Conservation (phyloP, 768 basidiomycete species). For the Xerocomellus amylosporus region DNA sequence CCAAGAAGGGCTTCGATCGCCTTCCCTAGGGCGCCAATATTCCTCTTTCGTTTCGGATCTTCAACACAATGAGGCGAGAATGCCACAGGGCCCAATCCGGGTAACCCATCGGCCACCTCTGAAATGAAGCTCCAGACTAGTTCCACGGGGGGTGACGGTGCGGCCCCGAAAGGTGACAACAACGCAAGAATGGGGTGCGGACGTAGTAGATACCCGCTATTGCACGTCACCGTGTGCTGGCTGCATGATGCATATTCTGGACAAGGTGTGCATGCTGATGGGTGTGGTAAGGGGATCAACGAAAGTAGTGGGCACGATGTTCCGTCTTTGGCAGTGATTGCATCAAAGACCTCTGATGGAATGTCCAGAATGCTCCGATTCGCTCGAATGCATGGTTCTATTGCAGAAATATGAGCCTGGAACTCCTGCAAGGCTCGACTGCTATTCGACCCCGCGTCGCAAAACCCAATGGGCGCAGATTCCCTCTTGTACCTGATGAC, state of each 20-base stretch:
- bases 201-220: conserved; percentile 62
- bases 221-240: conserved; percentile 57
- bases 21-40: conserved; percentile 74
- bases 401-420: conserved; percentile 43
- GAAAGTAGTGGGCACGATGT: conserved; percentile 53
- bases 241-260: conserved; percentile 67
- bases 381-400: conserved; percentile 55
- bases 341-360: conserved; percentile 26
- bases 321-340: conserved; percentile 30
- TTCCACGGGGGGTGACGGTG: conserved; percentile 39
- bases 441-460: conserved; percentile 59
- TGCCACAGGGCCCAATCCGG: conserved; percentile 72
- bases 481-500: conserved; percentile 58
- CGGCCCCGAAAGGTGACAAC: conserved; percentile 40
- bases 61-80: conserved; percentile 74
- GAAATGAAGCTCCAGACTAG: conserved; percentile 48
- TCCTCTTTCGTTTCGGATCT: conserved; percentile 70
- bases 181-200: conserved; percentile 56
- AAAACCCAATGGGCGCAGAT: conserved; percentile 74
- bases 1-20: conserved; percentile 64
- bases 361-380: conserved; percentile 48
- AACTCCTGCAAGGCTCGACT: conserved; percentile 54
- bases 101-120: conserved; percentile 60
- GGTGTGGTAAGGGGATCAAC: conserved; percentile 52
- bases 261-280: conserved; percentile 69